Evolutionary conservation across 306 rosid genomes (phyloP).

Genomic region (Trichosanthes truncata): DNA sequence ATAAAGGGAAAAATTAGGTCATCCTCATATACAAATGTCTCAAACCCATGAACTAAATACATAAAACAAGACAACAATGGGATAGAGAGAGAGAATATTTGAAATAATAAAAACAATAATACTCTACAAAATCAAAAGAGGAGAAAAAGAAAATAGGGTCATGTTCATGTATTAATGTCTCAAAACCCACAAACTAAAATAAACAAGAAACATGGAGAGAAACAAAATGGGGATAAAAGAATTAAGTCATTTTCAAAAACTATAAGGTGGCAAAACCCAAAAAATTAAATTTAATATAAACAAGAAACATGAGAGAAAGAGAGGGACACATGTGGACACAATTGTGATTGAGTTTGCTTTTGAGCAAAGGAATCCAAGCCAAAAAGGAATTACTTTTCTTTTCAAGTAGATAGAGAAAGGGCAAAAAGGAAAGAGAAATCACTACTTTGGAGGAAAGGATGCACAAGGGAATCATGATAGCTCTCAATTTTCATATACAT

Average conservation of each 20-base stretch:
- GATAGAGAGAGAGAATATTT: neutral
- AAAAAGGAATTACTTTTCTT: neutral
- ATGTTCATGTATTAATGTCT: neutral
- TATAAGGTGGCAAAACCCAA: neutral
- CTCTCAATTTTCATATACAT: neutral
- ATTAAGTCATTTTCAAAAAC: neutral
- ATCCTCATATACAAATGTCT: neutral
- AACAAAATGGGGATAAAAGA: neutral
- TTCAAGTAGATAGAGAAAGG: neutral
- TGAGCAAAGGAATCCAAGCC: neutral
- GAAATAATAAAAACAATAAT: neutral
- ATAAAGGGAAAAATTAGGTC: neutral
- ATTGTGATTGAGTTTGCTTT: neutral
- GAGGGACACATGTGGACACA: neutral
- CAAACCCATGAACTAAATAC: neutral
- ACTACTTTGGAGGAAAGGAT: neutral
- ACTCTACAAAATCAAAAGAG: neutral
- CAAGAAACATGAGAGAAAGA: neutral
- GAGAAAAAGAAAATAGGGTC: neutral
- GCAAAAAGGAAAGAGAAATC: neutral
- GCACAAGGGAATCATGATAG: constrained; percentile 1
- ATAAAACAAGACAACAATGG: neutral
- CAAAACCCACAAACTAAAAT: neutral
- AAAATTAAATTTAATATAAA: neutral
- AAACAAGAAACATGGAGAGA: neutral